A percentile compares a stretch with the other conserved stretches of the same genome.
Conservation (phyloP, 2,329 filamentous ascomycete genomes). For the Neophaeococcomyces mojaviensis region DNA sequence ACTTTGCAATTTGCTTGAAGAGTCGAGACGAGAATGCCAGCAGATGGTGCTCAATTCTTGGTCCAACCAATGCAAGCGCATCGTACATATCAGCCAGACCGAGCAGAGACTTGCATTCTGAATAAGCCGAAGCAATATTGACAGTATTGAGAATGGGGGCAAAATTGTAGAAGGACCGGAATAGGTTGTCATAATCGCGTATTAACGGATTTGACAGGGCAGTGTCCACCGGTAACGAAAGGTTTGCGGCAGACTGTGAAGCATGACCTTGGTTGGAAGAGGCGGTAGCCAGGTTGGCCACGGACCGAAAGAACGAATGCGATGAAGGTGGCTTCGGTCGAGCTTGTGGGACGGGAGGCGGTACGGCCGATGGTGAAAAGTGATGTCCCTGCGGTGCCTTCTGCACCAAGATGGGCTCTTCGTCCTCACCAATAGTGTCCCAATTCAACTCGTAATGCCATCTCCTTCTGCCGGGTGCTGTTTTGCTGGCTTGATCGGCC, state of each 20-base stretch:
- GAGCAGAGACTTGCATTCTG: conserved; percentile 86
- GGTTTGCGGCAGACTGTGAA: conserved; percentile 46
- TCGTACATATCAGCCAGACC: conserved; percentile 92
- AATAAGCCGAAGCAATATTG: conserved; percentile 87
- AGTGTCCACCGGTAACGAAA: conserved; percentile 46
- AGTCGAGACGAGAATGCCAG: conserved; percentile 83
- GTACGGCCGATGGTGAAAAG: conserved; percentile 20
- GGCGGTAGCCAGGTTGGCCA: conserved; percentile 64
- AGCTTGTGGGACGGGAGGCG: conserved; percentile 43
- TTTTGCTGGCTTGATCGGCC: conserved; percentile 13
- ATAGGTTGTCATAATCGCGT: conserved; percentile 90
- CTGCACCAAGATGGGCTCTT: conserved; percentile 73
- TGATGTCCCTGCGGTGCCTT: conserved; percentile 17
- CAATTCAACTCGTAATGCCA: conserved; percentile 88
- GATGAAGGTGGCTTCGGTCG: conserved; percentile 56
- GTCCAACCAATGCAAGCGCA: conserved; percentile 76
- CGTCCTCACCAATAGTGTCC: conserved; percentile 58
- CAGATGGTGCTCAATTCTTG: conserved; percentile 86
- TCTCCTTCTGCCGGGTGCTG: conserved; percentile 46
- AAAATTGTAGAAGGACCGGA: conserved; percentile 94
- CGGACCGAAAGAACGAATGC: conserved; percentile 74
- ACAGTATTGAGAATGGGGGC: conserved; percentile 71
- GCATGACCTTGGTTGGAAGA: conserved; percentile 27
- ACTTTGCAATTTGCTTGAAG: conserved; percentile 96
- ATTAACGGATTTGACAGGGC: conserved; percentile 64